Evolutionary conservation across 2,329 filamentous ascomycete genomes (phyloP), one percentile per base, ranked within the genome.

Genomic region (Alternaria incomplexa): DNA sequence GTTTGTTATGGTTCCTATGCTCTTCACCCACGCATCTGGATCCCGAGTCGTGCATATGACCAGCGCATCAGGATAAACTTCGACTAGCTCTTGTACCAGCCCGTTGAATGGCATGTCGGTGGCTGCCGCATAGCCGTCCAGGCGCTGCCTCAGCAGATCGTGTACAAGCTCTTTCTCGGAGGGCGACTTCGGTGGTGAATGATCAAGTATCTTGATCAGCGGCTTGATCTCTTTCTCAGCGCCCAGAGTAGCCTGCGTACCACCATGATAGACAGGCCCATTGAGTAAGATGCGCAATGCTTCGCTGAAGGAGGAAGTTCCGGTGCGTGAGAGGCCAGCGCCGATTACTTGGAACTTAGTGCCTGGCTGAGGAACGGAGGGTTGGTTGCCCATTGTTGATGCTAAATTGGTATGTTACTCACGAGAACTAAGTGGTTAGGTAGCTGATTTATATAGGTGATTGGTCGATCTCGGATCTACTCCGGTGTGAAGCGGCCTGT

Each of bases 191-290:
- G 67, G 56, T 17, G 64, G 66, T 58, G 44, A 64, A 22, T 69
- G 66, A 40, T 51, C 55, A 5, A 74, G 63, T 32, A 77, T 65
- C 7, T 73, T 65, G 45, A 77, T 75, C 69, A 72, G 74, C 13
- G 61, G 62, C 15, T 45, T 50, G 30, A 72, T 71, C 25, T 72
- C 58, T 51, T 63, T 22, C 26, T 54, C 5, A 40, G 57, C 36
- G 5, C 66, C 73, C 4, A 59, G 45, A 8, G 17, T 69, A 66
- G 74, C 69, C 62, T 82, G 80, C 0, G 79, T 85, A 23, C 85
- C 85, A 53, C 83, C 82, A 64, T 87, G 85, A 68, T 84, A 81
- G 46, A 83, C 80, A 4, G 85, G 85, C 0, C 82, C 84, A 40
- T 83, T 71, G 6, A 86, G 81, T 4, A 86, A 78, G 59, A 81